Base-by-base conservation (phyloP, 768 basidiomycete genomes). In the Gelatoporia subvermispora region DNA sequence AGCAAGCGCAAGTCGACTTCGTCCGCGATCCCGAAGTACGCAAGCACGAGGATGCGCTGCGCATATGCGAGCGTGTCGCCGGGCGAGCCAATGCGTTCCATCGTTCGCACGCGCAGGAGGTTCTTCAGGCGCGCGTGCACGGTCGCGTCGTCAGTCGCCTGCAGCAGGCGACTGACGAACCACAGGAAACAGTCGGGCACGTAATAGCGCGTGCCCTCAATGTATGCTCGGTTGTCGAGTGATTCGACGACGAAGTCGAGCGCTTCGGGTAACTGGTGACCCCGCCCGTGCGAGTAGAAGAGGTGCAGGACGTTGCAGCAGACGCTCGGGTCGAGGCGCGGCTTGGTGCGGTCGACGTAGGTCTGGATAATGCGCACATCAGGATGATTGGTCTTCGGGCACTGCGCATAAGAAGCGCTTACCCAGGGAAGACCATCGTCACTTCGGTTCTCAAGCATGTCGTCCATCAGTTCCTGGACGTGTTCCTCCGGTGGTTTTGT, bases 121-220 rank as follows among this genome's bases (percentile, higher is more conserved):
- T 72, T 62, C 43, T 62, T 63, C 17, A 47, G 46, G 11, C 22
- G 17, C 7, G n/a, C 38, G 37, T 47, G 46, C 9, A 47, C 37
- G 35, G 35, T 18, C 16, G 56, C 47, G 57, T 72, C 67, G 35
- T 45, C 59, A 8, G 65, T 62, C 31, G 51, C 59, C 22, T 61
- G 53, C 21, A 77, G 63, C 13, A 77, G 65, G 16, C 76, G 69
- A 46, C 63, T 60, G 48, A 73, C 52, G 63, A 74, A 74, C 56
- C 63, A 76, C n/a, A 77, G 64, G 56, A 76, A 75, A 46, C 68
- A 69, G 56, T 76, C 73, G 0, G 73, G 59, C 21, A 67, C 65
- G 50, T 77, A 77, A 55, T 78, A 78, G 17, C 72, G 63, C 10
- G 76, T 76, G 8, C 76, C 76, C 9, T 75, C 71, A 31, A 72